These are phyloP conservation scores for Trametes elegans DNA, from an alignment of 768 basidiomycete genomes.

Conservation along the genomic window DNA sequence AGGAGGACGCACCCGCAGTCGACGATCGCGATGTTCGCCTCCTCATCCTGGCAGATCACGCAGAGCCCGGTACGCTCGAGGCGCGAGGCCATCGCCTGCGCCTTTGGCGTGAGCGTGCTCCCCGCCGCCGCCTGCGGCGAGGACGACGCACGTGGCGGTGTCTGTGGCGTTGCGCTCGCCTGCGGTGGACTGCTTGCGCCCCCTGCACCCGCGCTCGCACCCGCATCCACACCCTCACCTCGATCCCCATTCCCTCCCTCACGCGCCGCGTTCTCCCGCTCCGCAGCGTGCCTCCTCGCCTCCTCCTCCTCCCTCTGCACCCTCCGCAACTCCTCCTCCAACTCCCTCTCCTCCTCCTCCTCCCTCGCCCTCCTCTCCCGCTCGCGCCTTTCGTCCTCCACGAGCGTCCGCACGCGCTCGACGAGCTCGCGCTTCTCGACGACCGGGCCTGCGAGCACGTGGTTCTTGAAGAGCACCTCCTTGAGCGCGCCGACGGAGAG, in stretches of 20 bases:
- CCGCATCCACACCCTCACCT: not conserved
- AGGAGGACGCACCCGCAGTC: constrained; percentile 79
- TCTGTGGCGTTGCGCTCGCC: too few relatives aligned
- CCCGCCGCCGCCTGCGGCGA: constrained; percentile 30
- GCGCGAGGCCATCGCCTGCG: constrained; percentile 38
- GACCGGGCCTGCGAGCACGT: constrained; percentile 60
- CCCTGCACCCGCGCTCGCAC: too few relatives aligned
- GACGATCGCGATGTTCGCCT: constrained; percentile 89
- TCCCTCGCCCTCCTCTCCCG: constrained; percentile 29
- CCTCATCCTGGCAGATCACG: constrained; percentile 92
- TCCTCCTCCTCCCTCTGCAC: constrained; percentile 12
- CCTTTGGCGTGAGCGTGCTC: constrained; percentile 35
- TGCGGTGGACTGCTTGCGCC: too few relatives aligned
- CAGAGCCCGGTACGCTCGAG: constrained; percentile 77
- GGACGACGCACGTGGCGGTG: constrained; percentile 19
- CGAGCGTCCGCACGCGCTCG: constrained; percentile 56
- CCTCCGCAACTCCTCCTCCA: constrained; percentile 23
- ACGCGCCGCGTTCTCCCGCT: not conserved
- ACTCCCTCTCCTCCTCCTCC: constrained; percentile 23
- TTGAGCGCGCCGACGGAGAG: constrained; percentile 77
- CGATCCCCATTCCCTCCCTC: not conserved
- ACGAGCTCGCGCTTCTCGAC: constrained; percentile 91
- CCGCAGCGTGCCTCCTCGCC: not conserved
- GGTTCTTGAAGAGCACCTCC: constrained; percentile 75
- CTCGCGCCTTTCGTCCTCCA: constrained; percentile 45